Evolutionary conservation across 1,139 yeast genomes (phyloP), one percentile per base, ranked within the genome.

Genomic region (Blastobotrys indianensis): DNA sequence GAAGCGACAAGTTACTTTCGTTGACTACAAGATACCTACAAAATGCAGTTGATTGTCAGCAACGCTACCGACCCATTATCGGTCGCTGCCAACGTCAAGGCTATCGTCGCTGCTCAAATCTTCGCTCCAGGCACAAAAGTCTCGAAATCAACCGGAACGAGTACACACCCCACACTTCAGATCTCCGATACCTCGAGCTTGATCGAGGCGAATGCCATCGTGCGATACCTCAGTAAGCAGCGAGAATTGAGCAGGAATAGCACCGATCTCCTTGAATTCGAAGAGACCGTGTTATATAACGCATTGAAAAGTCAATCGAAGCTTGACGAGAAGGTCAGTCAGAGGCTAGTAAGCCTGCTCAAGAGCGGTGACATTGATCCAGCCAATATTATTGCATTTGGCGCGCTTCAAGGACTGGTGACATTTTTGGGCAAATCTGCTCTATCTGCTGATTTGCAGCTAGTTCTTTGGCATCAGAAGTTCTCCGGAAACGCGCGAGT

Each of bases 171-270:
- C 13, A 38, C 43, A 7, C 45, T 47, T 2, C 44, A 39, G 30
- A 40, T 47, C 40, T 37, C 33, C 32, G 55, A 54, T 20, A 50
- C 46, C 17, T 48, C 50, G 33, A 41, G 39, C 12, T 73, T 88
- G 54, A 69, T 76, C 51, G 95, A 87, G 64, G 76, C 94, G 31
- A 86, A 88, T 63, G 85, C 97, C 20, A 83, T 88, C 50, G 88
- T 86, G 49, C 74, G 48, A 62, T 71, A 51, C 54, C 67, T 44
- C 52, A 60, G 36, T 51, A 69, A 47, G 65, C 37, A 53, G 30
- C 50, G 54, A 38, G 42, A 50, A 31, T 41, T 54, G n/a, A 28
- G 32, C 25, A 46, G 48, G 15, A 50, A 43, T 20, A 56, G 55
- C 20, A 52, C 52, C 40, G 55, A 54, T 23, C 39, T 54, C 35